Percentiles rank a stretch among this genome's conserved stretches.
phyloP scores from a whole-genome alignment of 257 asterid species.

The Penstemon newberryi region DNA sequence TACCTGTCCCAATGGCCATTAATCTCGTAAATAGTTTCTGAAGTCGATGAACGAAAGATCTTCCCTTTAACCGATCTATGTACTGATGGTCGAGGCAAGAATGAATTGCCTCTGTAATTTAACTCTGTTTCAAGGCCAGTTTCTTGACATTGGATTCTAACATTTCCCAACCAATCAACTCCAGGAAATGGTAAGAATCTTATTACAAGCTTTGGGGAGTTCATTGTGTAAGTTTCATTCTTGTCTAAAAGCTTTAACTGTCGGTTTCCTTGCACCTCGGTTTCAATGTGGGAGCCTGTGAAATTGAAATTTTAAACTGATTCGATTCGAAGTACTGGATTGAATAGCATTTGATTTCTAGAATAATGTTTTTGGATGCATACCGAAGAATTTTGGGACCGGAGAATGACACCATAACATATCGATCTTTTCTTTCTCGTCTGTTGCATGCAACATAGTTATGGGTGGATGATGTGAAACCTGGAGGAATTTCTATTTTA shows the following conservation, averaged over 20 bases:
- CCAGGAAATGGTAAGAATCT: constrained; percentile 63
- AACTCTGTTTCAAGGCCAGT: constrained; percentile 69
- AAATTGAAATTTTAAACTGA: neutral
- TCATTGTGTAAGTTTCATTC: constrained; percentile 67
- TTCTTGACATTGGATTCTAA: constrained; percentile 56
- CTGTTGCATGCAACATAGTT: constrained; percentile 81
- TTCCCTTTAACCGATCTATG: constrained; percentile 65
- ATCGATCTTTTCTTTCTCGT: constrained; percentile 59
- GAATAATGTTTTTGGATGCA: neutral
- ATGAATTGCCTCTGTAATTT: constrained; percentile 51
- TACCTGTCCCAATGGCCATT: constrained; percentile 94
- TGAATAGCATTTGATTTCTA: neutral
- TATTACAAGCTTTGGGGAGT: constrained; percentile 73
- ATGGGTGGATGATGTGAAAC: constrained; percentile 96
- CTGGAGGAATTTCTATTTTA: constrained; percentile 27
- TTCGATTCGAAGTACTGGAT: neutral
- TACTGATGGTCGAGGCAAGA: constrained; percentile 45
- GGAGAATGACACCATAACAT: constrained; percentile 70
- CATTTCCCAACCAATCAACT: constrained; percentile 82
- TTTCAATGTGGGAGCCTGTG: constrained; percentile 64
- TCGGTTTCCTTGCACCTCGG: constrained; percentile 65
- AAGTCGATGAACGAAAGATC: constrained; percentile 51
- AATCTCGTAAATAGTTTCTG: constrained; percentile 51
- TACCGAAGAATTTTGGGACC: constrained; percentile 67
- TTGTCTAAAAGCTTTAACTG: constrained; percentile 48